A percentile compares a stretch with the other conserved stretches of the same genome.
Evolutionary conservation across 768 basidiomycete genomes (phyloP).

Genomic region (Serendipita sp.): DNA sequence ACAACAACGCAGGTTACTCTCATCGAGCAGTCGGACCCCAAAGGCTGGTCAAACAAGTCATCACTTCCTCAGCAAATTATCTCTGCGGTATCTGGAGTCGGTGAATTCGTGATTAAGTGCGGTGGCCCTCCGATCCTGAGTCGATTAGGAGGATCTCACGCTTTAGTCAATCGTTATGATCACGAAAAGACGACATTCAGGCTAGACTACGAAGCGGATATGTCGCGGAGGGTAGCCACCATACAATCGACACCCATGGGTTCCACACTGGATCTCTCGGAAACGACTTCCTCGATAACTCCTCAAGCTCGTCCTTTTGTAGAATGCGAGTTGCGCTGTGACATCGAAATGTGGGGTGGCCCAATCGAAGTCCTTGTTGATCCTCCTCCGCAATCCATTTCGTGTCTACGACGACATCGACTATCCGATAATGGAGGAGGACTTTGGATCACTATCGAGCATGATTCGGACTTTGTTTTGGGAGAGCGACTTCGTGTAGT

Average conservation of each 20-base stretch:
- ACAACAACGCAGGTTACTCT: constrained; percentile 87
- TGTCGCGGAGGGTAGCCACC: constrained; percentile 17
- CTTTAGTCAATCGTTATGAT: constrained; percentile 63
- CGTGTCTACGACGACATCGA: constrained; percentile 72
- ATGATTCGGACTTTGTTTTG: constrained; percentile 61
- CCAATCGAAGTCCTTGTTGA: constrained; percentile 82
- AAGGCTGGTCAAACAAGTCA: constrained; percentile 91
- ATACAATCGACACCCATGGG: constrained; percentile 17
- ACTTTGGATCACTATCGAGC: constrained; percentile 81
- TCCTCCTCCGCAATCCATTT: constrained; percentile 72
- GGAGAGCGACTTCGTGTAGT: constrained; percentile 62
- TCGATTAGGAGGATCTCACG: constrained; percentile 57
- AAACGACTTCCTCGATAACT: constrained; percentile 13
- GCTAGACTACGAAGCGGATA: constrained; percentile 55
- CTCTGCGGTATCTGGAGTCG: constrained; percentile 70
- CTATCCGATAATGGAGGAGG: constrained; percentile 80
- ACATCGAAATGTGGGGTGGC: constrained; percentile 73
- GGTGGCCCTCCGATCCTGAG: constrained; percentile 91
- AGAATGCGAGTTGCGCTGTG: constrained; percentile 84
- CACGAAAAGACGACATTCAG: constrained; percentile 69
- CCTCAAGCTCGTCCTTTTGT: constrained; percentile 24
- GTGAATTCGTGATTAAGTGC: constrained; percentile 88
- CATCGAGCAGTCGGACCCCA: constrained; percentile 91
- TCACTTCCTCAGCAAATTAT: constrained; percentile 94
- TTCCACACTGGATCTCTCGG: constrained; percentile 10